phyloP scores from a whole-genome alignment of 2,329 filamentous ascomycete species.

The Colletotrichum viniferum region DNA sequence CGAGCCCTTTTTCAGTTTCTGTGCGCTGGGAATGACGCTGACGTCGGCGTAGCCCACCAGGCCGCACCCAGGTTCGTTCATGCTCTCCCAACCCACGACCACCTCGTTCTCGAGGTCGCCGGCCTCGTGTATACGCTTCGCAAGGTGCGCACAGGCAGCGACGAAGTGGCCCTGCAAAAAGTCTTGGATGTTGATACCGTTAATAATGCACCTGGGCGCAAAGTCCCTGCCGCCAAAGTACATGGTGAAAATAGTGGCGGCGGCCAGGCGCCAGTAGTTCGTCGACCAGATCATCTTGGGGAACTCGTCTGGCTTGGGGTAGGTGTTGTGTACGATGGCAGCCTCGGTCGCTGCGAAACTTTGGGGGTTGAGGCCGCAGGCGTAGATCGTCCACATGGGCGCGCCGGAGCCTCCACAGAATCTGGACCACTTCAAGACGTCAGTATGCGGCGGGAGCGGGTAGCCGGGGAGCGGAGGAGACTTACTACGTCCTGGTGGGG shows the following conservation, averaged over 20 bases:
- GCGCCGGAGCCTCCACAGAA: conserved; percentile 94
- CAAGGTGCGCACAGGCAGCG: conserved; percentile 79
- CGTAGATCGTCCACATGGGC: conserved; percentile 97
- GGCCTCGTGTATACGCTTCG: conserved; percentile 84
- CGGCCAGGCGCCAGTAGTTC: conserved; percentile 88
- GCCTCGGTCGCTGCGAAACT: conserved; percentile 87
- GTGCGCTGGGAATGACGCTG: conserved; percentile 80
- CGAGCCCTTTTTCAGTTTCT: conserved; percentile 90
- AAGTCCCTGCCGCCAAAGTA: conserved; percentile 93
- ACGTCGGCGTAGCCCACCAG: conserved; percentile 85
- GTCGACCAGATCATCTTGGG: conserved; percentile 99
- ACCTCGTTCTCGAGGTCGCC: conserved; percentile 86
- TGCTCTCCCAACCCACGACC: conserved; percentile 92
- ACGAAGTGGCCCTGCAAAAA: conserved; percentile 90
- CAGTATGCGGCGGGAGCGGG: conserved; percentile 24
- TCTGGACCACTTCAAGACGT: conserved; percentile 75
- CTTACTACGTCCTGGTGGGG: conserved; percentile 95
- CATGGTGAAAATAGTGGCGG: conserved; percentile 89
- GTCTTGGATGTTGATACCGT: conserved; percentile 95
- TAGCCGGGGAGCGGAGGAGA: conserved; percentile 25
- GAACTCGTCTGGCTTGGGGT: conserved; percentile 80
- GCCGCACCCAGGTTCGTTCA: conserved; percentile 94
- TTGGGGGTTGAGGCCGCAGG: conserved; percentile 86
- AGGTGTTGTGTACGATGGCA: conserved; percentile 93
- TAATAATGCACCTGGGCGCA: conserved; percentile 93